A percentile compares a stretch with the other conserved stretches of the same genome.
These are phyloP conservation scores for Cucurbita ficifolia DNA, from an alignment of 306 rosid species.

Conservation along the genomic window DNA sequence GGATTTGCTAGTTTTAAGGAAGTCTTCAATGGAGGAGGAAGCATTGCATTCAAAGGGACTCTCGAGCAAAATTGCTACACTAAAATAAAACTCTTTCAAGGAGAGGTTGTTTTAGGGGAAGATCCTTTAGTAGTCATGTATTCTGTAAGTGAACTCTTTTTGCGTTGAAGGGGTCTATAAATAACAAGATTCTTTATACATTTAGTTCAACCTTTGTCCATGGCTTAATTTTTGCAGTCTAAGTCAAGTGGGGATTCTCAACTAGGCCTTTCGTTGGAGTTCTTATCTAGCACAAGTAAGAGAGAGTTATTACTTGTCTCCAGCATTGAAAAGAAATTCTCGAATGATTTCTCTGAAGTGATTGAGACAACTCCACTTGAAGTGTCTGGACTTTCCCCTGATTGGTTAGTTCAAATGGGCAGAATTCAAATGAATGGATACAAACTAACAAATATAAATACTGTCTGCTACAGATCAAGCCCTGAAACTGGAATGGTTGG, in stretches of 20 bases:
- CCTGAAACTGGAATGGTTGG: conserved; percentile 11
- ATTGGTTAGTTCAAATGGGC: conserved; percentile 45
- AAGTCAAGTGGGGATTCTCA: conserved; percentile 45
- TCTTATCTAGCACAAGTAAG: conserved; percentile 24
- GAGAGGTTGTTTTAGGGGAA: conserved; percentile 46
- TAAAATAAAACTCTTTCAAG: conserved; percentile 43
- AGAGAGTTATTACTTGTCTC: conserved; percentile 28
- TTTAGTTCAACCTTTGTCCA: not conserved
- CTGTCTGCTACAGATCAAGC: conserved; percentile 41
- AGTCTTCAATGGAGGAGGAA: conserved; percentile 75
- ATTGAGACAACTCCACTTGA: conserved; percentile 19
- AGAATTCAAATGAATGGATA: conserved; percentile 38
- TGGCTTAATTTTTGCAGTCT: conserved; percentile 36
- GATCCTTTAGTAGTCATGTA: conserved; percentile 36
- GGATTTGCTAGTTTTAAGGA: conserved; percentile 40
- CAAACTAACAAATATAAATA: conserved; percentile 38
- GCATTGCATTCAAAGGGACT: conserved; percentile 59
- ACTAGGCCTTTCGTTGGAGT: conserved; percentile 47
- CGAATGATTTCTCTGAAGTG: conserved; percentile 31
- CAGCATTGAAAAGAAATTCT: conserved; percentile 7
- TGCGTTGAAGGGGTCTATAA: not conserved
- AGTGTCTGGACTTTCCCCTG: conserved; percentile 20
- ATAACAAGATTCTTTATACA: not conserved
- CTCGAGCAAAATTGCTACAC: conserved; percentile 25
- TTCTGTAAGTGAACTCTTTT: conserved; percentile 42